Percentiles rank a stretch among this genome's conserved stretches.
These are phyloP conservation scores for Bonia amplexicaulis DNA, from an alignment of 176 grass and related monocot genomes.

Conservation along the genomic window DNA sequence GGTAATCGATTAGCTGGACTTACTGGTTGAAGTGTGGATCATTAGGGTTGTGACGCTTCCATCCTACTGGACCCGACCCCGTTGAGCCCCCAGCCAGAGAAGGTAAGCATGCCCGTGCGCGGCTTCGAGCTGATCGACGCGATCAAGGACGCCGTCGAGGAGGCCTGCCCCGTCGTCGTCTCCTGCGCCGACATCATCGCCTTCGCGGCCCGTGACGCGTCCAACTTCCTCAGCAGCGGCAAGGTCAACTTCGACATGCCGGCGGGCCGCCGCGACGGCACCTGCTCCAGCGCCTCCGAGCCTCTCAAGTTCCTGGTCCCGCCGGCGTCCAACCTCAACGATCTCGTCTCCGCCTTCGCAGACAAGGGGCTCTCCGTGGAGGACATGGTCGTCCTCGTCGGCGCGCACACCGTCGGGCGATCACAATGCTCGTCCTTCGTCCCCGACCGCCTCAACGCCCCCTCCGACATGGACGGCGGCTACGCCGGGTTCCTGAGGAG, in stretches of 20 bases:
- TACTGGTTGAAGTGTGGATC: neutral
- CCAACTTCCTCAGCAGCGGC: slow-evolving; percentile 7
- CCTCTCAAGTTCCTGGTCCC: neutral
- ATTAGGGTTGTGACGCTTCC: slow-evolving; percentile 19
- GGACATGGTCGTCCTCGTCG: slow-evolving; percentile 37
- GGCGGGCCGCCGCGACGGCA: slow-evolving; percentile 6
- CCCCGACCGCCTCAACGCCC: neutral
- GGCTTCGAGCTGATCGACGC: slow-evolving; percentile 21
- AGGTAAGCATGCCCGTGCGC: neutral
- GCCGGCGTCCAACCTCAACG: neutral
- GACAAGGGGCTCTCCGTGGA: neutral
- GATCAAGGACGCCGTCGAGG: slow-evolving; percentile 34
- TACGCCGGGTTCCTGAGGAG: neutral
- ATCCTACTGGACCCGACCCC: slow-evolving; percentile 3
- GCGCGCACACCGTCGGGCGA: slow-evolving; percentile 29
- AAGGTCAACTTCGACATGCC: slow-evolving; percentile 20
- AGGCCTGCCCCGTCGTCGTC: slow-evolving; percentile 22
- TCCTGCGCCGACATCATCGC: slow-evolving; percentile 50
- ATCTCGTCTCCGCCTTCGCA: neutral
- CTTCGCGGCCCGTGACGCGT: slow-evolving; percentile 36
- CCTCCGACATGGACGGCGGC: neutral
- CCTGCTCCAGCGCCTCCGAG: slow-evolving; percentile 1
- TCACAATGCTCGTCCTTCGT: slow-evolving; percentile 47
- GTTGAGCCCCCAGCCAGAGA: slow-evolving; percentile 17
- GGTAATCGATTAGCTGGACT: neutral